A percentile compares a stretch with the other conserved stretches of the same genome.
phyloP scores from a whole-genome alignment of 331 rosid genomes.

The Cydonia oblonga region DNA sequence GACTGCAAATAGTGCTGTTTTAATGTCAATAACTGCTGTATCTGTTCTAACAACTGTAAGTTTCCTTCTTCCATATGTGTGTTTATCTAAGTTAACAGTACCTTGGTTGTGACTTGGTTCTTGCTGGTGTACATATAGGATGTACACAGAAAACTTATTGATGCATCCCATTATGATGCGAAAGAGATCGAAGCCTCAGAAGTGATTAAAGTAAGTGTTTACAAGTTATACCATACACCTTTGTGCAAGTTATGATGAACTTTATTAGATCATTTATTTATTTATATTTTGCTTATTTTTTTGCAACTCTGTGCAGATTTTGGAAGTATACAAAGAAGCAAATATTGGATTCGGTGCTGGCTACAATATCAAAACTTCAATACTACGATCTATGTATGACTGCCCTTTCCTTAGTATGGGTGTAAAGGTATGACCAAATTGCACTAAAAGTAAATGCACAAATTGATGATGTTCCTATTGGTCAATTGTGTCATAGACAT shows the following conservation, averaged over 20 bases:
- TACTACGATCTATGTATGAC: constrained; percentile 58
- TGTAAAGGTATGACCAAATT: constrained; percentile 52
- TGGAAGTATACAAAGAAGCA: constrained; percentile 62
- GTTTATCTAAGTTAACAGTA: constrained; percentile 5
- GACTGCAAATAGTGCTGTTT: constrained; percentile 85
- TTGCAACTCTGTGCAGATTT: constrained; percentile 42
- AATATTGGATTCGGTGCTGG: constrained; percentile 91
- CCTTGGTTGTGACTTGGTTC: constrained; percentile 14
- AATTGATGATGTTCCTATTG: not conserved
- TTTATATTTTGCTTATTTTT: no score
- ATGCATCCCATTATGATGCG: constrained; percentile 30
- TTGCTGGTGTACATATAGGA: constrained; percentile 38
- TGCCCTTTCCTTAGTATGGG: constrained; percentile 72
- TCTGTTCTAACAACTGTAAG: constrained; percentile 68
- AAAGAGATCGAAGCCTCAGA: constrained; percentile 40
- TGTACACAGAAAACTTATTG: constrained; percentile 38
- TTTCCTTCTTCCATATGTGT: constrained; percentile 16
- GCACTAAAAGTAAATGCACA: constrained; percentile 9
- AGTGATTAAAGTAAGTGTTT: constrained; percentile 46
- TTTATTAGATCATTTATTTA: not conserved
- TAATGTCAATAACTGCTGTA: constrained; percentile 64
- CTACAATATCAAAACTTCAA: constrained; percentile 54
- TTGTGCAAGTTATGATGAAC: not conserved
- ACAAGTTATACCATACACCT: not conserved
- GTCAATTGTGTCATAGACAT: not conserved